phyloP scores from a whole-genome alignment of 2,329 filamentous ascomycete species.

The Ophiostoma sp. region DNA sequence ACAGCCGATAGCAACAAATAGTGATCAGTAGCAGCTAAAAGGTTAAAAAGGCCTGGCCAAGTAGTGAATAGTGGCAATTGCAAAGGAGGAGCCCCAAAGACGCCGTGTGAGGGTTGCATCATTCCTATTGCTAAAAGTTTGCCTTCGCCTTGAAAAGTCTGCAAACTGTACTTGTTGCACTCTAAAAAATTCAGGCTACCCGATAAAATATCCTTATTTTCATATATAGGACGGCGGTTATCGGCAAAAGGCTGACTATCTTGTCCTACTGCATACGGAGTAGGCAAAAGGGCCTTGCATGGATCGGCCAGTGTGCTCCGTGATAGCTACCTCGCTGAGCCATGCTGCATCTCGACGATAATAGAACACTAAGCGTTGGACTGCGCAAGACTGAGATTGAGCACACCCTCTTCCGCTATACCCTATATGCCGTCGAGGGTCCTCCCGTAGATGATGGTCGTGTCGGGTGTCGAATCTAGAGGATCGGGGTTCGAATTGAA shows the following conservation, averaged over 20 bases:
- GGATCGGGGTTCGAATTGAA: neutral
- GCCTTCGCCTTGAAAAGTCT: conserved; percentile 1
- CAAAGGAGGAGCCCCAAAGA: neutral
- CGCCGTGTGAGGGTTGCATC: neutral
- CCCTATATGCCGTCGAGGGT: neutral
- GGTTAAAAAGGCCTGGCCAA: neutral
- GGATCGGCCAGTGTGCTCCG: neutral
- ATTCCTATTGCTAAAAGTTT: conserved; percentile 1
- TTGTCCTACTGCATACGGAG: neutral
- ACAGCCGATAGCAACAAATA: neutral
- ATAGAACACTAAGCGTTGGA: neutral
- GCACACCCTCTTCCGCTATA: neutral
- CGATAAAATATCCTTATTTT: neutral
- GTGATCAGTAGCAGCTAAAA: neutral
- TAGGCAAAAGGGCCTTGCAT: neutral
- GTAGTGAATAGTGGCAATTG: neutral
- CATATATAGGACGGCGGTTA: neutral
- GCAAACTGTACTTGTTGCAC: neutral
- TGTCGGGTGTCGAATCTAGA: neutral
- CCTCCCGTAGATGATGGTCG: neutral
- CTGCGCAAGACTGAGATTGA: neutral
- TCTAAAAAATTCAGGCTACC: too few relatives aligned
- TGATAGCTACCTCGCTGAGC: neutral
- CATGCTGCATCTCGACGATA: neutral
- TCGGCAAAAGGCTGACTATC: neutral